phyloP scores from a whole-genome alignment of 352 stramenopile genomes.

The Globisporangium okanoganense region DNA sequence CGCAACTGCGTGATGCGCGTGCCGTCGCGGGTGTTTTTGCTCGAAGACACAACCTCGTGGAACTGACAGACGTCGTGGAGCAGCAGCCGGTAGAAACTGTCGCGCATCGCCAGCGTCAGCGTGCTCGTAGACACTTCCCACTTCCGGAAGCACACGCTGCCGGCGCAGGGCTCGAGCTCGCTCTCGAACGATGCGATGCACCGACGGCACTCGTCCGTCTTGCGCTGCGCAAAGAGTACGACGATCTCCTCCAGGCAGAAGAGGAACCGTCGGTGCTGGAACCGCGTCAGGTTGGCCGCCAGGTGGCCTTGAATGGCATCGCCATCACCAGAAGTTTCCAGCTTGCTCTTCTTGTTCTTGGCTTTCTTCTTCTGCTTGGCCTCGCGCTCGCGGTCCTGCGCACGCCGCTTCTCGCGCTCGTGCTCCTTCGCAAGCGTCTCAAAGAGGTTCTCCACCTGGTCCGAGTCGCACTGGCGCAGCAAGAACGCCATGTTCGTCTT shows the following conservation, averaged over 20 bases:
- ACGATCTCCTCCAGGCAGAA: conserved; percentile 77
- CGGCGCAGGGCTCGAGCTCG: conserved; percentile 54
- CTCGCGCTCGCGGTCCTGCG: conserved; percentile 10
- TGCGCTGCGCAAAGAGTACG: conserved; percentile 65
- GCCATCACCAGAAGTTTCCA: conserved; percentile 1
- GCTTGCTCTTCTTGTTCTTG: conserved; percentile 17
- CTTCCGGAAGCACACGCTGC: conserved; percentile 40
- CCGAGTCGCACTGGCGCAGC: conserved; percentile 53
- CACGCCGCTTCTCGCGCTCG: conserved; percentile 14
- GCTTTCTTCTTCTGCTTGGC: conserved; percentile 20
- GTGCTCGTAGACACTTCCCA: conserved; percentile 67
- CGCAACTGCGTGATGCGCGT: conserved; percentile 67
- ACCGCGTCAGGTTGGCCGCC: conserved; percentile 43
- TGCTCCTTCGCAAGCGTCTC: conserved; percentile 40
- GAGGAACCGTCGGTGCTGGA: conserved; percentile 72
- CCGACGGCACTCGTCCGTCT: conserved; percentile 53
- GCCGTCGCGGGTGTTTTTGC: conserved; percentile 61
- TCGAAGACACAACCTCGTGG: conserved; percentile 59
- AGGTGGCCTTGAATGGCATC: neutral
- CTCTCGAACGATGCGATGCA: conserved; percentile 41
- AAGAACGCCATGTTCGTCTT: conserved; percentile 25
- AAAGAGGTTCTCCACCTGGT: conserved; percentile 48
- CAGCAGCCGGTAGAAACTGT: conserved; percentile 68
- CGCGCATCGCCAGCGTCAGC: conserved; percentile 63
- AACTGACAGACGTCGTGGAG: conserved; percentile 75